Percentiles rank a stretch among this genome's conserved stretches.
Evolutionary conservation across 2,329 filamentous ascomycete species (phyloP).

Genomic region (Penicillium sp.): DNA sequence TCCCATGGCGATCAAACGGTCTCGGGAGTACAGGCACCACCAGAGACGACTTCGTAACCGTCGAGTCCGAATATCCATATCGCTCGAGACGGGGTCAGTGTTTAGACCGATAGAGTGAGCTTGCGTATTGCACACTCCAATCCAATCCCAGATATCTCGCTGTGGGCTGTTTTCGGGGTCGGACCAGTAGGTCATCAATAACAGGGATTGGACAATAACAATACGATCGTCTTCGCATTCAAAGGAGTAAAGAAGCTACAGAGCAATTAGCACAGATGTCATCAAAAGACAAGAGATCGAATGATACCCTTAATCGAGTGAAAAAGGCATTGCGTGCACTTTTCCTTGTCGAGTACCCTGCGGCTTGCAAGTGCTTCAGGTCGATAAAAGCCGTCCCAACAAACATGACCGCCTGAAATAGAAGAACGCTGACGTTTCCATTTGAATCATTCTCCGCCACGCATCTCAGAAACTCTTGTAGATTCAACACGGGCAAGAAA

Average conservation of each 20-base stretch:
- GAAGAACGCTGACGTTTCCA: constrained; percentile 70
- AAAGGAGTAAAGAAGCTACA: constrained; percentile 78
- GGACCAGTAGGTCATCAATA: constrained; percentile 93
- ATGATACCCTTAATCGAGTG: constrained; percentile 69
- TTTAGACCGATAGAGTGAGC: constrained; percentile 85
- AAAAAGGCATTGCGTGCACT: constrained; percentile 81
- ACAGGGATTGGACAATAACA: constrained; percentile 74
- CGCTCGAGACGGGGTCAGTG: constrained; percentile 62
- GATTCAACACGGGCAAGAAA: constrained; percentile 79
- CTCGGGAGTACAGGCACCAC: constrained; percentile 93
- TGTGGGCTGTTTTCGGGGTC: constrained; percentile 81
- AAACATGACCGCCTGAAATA: constrained; percentile 94
- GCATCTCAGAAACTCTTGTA: constrained; percentile 53
- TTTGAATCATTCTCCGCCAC: constrained; percentile 65
- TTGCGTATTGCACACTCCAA: constrained; percentile 83
- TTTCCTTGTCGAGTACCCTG: constrained; percentile 72
- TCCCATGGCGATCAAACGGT: constrained; percentile 81
- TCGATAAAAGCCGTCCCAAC: constrained; percentile 81
- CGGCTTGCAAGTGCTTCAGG: constrained; percentile 66
- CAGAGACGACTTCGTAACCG: constrained; percentile 84
- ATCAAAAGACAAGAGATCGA: background rate
- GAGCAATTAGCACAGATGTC: background rate
- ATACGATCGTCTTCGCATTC: constrained; percentile 87
- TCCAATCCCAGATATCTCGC: constrained; percentile 94
- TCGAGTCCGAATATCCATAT: constrained; percentile 65